Evolutionary conservation across 2,329 filamentous ascomycete genomes (phyloP).

Genomic region (Xylaria sp.): DNA sequence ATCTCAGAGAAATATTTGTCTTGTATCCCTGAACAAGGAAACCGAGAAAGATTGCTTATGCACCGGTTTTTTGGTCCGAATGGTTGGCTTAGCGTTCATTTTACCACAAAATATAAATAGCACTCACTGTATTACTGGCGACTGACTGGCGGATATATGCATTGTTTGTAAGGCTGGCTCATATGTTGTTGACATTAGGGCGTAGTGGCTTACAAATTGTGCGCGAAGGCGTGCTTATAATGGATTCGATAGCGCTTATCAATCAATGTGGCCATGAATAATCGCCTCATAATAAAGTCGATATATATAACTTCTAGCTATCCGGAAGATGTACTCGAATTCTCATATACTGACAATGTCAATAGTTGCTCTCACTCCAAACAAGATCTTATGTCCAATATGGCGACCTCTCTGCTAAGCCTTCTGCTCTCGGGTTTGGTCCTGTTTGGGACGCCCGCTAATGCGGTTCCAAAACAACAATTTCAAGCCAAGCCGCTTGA

Average conservation of each 20-base stretch:
- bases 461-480: conserved; percentile 3
- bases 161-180: too few relatives aligned
- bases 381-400: conserved; percentile 1
- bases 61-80: too few relatives aligned
- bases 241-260: conserved; percentile 8
- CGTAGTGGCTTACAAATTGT: conserved; percentile 14
- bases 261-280: conserved; percentile 11
- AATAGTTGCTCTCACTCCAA: neutral
- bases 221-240: conserved; percentile 2
- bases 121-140: too few relatives aligned
- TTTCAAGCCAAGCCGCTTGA: conserved; percentile 9
- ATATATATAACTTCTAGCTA: too few relatives aligned
- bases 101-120: too few relatives aligned
- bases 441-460: conserved; percentile 13
- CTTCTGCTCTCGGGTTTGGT: conserved; percentile 17
- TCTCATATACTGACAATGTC: neutral
- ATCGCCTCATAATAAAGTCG: conserved; percentile 1
- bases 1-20: too few relatives aligned
- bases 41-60: too few relatives aligned
- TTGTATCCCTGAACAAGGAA: too few relatives aligned
- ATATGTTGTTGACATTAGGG: neutral
- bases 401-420: neutral
- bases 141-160: too few relatives aligned
- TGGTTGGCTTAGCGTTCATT: too few relatives aligned
- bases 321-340: too few relatives aligned